Evolutionary conservation across 2,329 filamentous ascomycete species (phyloP).

Genomic region (Colletotrichum australisinense): DNA sequence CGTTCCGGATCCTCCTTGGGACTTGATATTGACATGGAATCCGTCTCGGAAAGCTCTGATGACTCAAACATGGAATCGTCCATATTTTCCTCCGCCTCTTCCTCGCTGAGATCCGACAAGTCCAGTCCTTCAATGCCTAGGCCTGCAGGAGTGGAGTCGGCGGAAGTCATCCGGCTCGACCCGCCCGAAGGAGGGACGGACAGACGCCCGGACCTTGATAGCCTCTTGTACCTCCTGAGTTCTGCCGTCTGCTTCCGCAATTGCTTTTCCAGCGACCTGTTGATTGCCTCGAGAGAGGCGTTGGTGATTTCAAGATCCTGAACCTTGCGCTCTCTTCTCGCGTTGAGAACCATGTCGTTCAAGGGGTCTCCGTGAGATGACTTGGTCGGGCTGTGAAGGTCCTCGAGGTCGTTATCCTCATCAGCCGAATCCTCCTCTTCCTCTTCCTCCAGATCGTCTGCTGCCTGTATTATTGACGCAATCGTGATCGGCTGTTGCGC

Average conservation of each 20-base stretch:
- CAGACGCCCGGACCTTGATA: conserved; percentile 83
- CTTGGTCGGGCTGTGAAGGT: conserved; percentile 68
- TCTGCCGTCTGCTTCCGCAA: conserved; percentile 92
- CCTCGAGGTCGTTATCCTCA: conserved; percentile 43
- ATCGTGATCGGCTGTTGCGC: conserved; percentile 56
- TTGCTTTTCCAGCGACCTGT: conserved; percentile 90
- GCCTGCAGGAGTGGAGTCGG: conserved; percentile 52
- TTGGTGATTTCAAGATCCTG: conserved; percentile 97
- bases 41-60: conserved; percentile 55
- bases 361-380: conserved; percentile 67
- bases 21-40: conserved; percentile 51
- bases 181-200: conserved; percentile 62
- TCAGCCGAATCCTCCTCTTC: conserved; percentile 37
- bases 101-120: conserved; percentile 64
- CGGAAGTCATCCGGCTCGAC: conserved; percentile 54
- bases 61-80: conserved; percentile 51
- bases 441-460: conserved; percentile 57
- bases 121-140: conserved; percentile 56
- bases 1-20: conserved; percentile 44
- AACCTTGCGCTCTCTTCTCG: conserved; percentile 91
- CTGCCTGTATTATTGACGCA: conserved; percentile 66
- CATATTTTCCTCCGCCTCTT: conserved; percentile 55
- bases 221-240: conserved; percentile 84
- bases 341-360: conserved; percentile 86
- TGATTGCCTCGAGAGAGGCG: conserved; percentile 93